Percentiles rank a stretch among this genome's conserved stretches.
Conservation (phyloP, 441 rosid genomes). For the Melastoma candidum region DNA sequence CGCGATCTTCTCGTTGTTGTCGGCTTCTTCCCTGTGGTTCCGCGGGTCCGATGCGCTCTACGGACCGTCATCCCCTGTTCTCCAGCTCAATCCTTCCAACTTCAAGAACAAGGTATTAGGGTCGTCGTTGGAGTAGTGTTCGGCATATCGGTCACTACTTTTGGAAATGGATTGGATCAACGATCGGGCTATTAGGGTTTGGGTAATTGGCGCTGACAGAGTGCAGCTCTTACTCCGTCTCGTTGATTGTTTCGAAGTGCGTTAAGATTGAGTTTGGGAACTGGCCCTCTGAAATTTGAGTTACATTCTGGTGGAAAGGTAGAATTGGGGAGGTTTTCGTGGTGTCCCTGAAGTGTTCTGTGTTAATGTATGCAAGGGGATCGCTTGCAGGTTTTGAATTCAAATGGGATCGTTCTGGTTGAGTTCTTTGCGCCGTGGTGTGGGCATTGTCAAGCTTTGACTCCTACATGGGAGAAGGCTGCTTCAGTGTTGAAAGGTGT, state of each 20-base stretch:
- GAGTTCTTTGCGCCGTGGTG: constrained; percentile 99
- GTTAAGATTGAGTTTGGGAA: too few relatives aligned
- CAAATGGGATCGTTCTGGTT: constrained; percentile 79
- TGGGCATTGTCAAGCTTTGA: constrained; percentile 88
- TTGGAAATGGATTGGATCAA: background rate
- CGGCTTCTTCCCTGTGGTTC: constrained; percentile 19
- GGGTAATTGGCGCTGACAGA: too few relatives aligned
- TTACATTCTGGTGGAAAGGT: too few relatives aligned
- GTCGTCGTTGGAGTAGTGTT: background rate
- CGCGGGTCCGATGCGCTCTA: constrained; percentile 41
- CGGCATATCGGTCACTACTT: background rate
- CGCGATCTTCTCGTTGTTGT: constrained; percentile 20
- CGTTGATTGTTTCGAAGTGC: too few relatives aligned
- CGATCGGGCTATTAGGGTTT: too few relatives aligned
- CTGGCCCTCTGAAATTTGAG: too few relatives aligned
- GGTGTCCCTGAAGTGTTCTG: background rate
- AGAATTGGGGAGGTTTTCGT: background rate
- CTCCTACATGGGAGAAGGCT: constrained; percentile 95
- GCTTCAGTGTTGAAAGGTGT: constrained; percentile 82
- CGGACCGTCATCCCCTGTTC: constrained; percentile 82
- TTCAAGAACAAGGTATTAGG: constrained; percentile 86
- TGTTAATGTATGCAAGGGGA: constrained; percentile 1
- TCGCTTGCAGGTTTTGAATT: constrained; percentile 57
- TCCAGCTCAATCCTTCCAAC: constrained; percentile 93
- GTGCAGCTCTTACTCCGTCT: too few relatives aligned